Base-by-base conservation (phyloP, 805 yeast genomes). In the Wickerhamomyces subpelliculosus region DNA sequence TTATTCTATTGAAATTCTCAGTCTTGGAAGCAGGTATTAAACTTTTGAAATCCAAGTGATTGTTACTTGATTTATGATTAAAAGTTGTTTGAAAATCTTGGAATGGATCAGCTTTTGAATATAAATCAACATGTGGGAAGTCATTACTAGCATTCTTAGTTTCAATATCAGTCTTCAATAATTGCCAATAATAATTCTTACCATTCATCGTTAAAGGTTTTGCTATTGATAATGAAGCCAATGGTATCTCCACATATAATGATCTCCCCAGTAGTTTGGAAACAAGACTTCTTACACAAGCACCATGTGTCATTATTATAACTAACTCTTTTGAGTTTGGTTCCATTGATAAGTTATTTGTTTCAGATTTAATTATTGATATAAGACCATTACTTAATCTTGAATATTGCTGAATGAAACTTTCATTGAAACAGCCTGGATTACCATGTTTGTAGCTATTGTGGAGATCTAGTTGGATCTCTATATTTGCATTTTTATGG, bases 381-480 rank as follows among this genome's bases (percentile, higher is more conserved):
- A 57, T 55, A 23, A 67, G 38, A 18, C 63, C 68, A 7, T 51
- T 48, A 31, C 52, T 60, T 34, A 69, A 55, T 36, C 73, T 50
- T 8, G 44, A 38, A 20, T 60, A 62, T 40, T 67, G 67, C 7
- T 58, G 60, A 4, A 47, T 38, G 3, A 64, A 60, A 2, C 62
- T 56, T 47, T 68, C 73, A 14, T 65, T 68, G 40, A 64, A 68
- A 10, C 62, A 66, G 14, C 73, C 73, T 26, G 71, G 64, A 23
- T 59, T 60, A 2, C 73, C 72, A 35, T 64, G 49, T 30, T 51
- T 48, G 33, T 51, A 51, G 39, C 64, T 62, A 32, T 61, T 60
- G 29, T 50, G 49, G 58, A 69, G 55, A 17, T 54, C 44, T 25
- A 52, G 46, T 34, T 57, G 62, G 27, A 60, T 58, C 12, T 45